phyloP scores from a whole-genome alignment of 2,329 filamentous ascomycete species.

The Cercospora brassicicola region DNA sequence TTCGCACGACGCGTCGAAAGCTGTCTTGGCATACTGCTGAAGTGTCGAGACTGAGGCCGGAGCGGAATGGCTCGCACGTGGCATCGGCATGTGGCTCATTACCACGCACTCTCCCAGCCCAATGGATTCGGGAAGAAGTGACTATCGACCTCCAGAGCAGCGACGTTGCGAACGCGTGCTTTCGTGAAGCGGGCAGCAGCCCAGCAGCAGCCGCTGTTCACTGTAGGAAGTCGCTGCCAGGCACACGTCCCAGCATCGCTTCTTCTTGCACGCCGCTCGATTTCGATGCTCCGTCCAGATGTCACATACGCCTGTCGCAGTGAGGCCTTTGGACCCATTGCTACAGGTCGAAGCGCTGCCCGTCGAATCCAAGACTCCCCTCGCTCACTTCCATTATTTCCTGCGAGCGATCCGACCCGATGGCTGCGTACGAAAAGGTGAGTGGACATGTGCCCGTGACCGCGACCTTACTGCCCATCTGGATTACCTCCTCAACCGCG shows the following conservation, averaged over 20 bases:
- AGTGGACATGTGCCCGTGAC: background rate
- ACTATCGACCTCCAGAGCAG: background rate
- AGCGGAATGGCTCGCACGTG: background rate
- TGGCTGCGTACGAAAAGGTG: conserved; percentile 30
- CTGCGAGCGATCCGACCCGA: conserved; percentile 5
- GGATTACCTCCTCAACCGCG: background rate
- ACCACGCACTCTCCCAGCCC: background rate
- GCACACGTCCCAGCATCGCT: background rate
- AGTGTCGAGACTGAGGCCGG: background rate
- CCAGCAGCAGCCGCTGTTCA: background rate
- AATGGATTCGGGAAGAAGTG: background rate
- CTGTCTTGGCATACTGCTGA: background rate
- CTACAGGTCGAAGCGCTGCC: conserved; percentile 3
- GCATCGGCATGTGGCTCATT: background rate
- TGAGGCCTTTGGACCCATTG: conserved; percentile 5
- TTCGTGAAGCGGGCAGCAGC: background rate
- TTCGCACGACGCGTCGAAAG: background rate
- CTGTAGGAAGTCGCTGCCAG: background rate
- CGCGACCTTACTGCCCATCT: background rate
- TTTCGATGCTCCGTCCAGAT: background rate
- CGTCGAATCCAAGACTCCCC: background rate
- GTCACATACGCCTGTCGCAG: background rate
- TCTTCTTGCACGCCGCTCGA: background rate
- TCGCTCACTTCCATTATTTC: conserved; percentile 5
- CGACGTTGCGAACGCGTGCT: background rate